A percentile compares a stretch with the other conserved stretches of the same genome.
These are phyloP conservation scores for Cercospora zeina DNA, from an alignment of 2,329 filamentous ascomycete genomes.

Conservation along the genomic window DNA sequence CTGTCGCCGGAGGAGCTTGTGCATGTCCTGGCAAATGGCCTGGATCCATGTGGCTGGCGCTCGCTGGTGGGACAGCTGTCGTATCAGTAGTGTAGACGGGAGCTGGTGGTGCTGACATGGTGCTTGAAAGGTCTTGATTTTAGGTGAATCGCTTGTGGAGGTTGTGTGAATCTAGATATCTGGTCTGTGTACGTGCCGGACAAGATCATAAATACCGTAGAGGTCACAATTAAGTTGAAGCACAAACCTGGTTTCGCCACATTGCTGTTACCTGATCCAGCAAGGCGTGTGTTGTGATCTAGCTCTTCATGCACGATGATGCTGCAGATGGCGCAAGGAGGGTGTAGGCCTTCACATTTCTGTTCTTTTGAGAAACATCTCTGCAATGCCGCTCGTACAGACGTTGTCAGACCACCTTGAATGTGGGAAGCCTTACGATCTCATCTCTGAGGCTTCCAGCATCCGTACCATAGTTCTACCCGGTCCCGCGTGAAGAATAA, in stretches of 20 bases:
- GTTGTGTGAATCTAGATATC: not conserved
- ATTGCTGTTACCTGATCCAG: constrained; percentile 2
- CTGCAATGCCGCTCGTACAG: not conserved
- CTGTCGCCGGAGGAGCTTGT: not conserved
- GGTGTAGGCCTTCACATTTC: not conserved
- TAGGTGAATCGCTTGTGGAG: not conserved
- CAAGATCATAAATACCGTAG: not conserved
- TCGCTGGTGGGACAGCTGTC: not conserved
- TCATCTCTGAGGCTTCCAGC: not conserved
- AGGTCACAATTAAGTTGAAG: not conserved
- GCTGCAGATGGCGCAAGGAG: constrained; percentile 1
- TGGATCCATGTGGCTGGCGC: not conserved
- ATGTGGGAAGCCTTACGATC: not conserved
- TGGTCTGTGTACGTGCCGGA: not conserved
- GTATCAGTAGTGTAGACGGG: not conserved
- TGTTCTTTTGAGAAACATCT: not conserved
- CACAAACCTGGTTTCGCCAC: constrained; percentile 8
- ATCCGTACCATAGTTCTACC: not conserved
- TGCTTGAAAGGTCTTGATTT: not conserved
- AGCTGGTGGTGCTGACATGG: constrained; percentile 1
- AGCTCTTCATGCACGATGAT: constrained; percentile 10
- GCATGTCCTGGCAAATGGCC: not conserved
- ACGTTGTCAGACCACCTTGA: not conserved
- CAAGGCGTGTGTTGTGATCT: not conserved
- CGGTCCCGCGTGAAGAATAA: not conserved